phyloP scores from a whole-genome alignment of 345 rosid species.

The Hevea brasiliensis region DNA sequence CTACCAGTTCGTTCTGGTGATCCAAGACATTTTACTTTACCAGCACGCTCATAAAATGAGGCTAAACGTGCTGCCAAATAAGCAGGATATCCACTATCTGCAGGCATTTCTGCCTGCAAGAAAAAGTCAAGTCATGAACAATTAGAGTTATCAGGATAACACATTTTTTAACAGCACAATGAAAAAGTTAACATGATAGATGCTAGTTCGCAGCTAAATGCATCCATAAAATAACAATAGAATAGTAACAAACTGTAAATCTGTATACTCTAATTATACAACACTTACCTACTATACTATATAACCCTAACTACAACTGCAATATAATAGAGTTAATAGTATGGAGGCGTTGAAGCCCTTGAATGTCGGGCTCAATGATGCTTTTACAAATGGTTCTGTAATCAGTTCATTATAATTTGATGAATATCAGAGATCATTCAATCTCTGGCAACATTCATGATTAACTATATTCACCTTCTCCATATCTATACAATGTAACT shows the following conservation, averaged over 20 bases:
- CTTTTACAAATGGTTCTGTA: background rate
- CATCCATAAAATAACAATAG: background rate
- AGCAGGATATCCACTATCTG: conserved; percentile 99
- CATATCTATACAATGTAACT: background rate
- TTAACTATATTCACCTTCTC: background rate
- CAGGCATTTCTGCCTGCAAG: conserved; percentile 99
- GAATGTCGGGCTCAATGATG: background rate
- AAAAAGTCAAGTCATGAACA: conserved; percentile 22
- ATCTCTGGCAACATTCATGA: background rate
- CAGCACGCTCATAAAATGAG: conserved; percentile 98
- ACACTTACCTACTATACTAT: background rate
- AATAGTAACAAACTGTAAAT: background rate
- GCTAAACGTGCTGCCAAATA: conserved; percentile 98
- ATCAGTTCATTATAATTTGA: background rate
- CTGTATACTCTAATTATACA: background rate
- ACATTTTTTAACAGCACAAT: background rate
- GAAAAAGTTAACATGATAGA: conserved; percentile 1
- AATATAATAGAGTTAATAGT: background rate
- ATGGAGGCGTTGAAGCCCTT: background rate
- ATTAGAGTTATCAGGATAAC: conserved; percentile 1
- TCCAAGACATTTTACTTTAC: conserved; percentile 98
- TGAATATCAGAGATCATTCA: background rate
- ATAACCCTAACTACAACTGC: background rate
- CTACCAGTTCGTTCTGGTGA: conserved; percentile 97
- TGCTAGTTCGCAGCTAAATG: background rate